phyloP scores from a whole-genome alignment of 352 stramenopile species.

The Phytophthora boehmeriae region DNA sequence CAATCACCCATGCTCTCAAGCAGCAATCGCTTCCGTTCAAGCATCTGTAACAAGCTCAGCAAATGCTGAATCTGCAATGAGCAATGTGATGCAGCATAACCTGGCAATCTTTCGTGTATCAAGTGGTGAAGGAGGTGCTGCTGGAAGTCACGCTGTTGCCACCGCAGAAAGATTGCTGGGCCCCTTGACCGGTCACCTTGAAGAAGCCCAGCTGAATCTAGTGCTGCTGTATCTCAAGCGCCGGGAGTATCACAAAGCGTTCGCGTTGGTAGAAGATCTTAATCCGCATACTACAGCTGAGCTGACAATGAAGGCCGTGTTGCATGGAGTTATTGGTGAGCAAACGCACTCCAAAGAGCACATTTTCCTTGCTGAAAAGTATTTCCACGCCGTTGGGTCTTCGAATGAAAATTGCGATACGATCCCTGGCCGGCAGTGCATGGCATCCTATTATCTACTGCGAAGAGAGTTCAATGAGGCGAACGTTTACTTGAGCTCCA shows the following conservation, averaged over 20 bases:
- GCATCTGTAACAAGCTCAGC: not conserved
- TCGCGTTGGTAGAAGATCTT: slow-evolving; percentile 61
- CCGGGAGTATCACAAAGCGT: slow-evolving; percentile 53
- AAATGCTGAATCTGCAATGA: slow-evolving; percentile 18
- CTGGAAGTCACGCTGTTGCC: slow-evolving; percentile 9
- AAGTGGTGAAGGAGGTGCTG: slow-evolving; percentile 8
- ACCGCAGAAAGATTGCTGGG: slow-evolving; percentile 27
- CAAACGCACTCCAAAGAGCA: slow-evolving; percentile 66
- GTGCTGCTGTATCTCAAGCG: slow-evolving; percentile 57
- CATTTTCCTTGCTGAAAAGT: slow-evolving; percentile 76
- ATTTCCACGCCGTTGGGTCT: slow-evolving; percentile 61
- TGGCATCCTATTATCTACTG: slow-evolving; percentile 73
- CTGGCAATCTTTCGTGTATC: slow-evolving; percentile 49
- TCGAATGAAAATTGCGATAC: slow-evolving; percentile 58
- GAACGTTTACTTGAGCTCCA: slow-evolving; percentile 75
- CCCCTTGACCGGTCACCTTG: slow-evolving; percentile 45
- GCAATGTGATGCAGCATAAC: slow-evolving; percentile 61
- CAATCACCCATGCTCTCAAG: slow-evolving; percentile 34
- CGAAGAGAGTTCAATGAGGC: slow-evolving; percentile 69
- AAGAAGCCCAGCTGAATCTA: slow-evolving; percentile 64
- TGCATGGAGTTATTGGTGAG: slow-evolving; percentile 67
- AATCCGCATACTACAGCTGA: slow-evolving; percentile 50
- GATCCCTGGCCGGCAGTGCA: slow-evolving; percentile 71
- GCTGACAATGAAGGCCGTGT: slow-evolving; percentile 59
- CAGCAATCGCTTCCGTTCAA: not conserved